Evolutionary conservation across 495 filamentous ascomycete species (phyloP), one percentile per base, ranked within the genome.

Genomic region (Acidiella bohemica): DNA sequence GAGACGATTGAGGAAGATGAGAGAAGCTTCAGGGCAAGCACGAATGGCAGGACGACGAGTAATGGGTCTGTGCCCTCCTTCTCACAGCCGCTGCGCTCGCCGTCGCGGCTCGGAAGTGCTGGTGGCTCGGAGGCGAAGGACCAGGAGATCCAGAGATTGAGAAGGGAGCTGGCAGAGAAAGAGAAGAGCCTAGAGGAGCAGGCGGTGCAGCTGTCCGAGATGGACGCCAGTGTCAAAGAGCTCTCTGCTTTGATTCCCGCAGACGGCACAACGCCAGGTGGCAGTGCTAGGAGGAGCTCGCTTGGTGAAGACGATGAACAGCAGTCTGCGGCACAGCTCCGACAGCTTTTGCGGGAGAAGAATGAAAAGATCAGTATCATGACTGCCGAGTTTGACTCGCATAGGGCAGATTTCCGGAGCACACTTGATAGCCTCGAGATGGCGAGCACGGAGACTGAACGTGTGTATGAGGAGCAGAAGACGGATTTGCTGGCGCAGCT

Each of bases 381-480:
- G 50, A 95, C 84, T 2, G 75, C 81, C 4, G 92, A 99, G 54
- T 99, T 99, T 48, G 90, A 99, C 57, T 72, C 79, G 9, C 90
- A 99, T 56, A 74, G 90, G 23, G 90, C 88, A 7, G 90, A 99
- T 58, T 99, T 99, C 59, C 67, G 90, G 42, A 93, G 81, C 56
- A 99, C 90, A 13, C 84, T 99, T 34, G 90, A 99, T 62, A 92
- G 87, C 1, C 67, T 99, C 26, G 90, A 99, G 61, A 76, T 94
- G 62, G 92, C 90, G 6, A 92, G 86, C 50, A 84, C 86, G 0
- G 90, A 99, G 61, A 99, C 90, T 5, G 88, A 95, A 59, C 72
- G 90, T n/a, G 87, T 96, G 5, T 96, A 99, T 52, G 92, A 96
- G 57, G 82, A 84, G 54, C 76, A 78, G 47, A 77, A 95, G 53